Conservation (phyloP, 2,329 filamentous ascomycete species). For the Alternaria triticina region DNA sequence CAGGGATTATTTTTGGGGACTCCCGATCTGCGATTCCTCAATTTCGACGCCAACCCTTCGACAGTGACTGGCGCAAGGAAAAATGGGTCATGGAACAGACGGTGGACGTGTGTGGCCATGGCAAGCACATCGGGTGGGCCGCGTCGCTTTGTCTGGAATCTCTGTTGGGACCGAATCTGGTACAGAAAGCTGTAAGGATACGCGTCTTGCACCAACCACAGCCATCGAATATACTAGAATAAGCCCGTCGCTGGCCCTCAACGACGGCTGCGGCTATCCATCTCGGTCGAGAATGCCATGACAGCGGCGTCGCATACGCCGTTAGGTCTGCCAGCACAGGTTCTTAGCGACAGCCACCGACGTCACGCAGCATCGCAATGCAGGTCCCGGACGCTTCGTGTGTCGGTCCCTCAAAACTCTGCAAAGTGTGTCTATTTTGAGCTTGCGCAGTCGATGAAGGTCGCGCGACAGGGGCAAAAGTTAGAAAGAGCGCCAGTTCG, state of each 20-base stretch:
- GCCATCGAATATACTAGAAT: neutral
- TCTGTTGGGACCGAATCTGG: slow-evolving; percentile 23
- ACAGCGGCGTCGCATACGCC: slow-evolving; percentile 1
- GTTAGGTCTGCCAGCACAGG: slow-evolving; percentile 2
- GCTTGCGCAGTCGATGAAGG: neutral
- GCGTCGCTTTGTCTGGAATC: slow-evolving; percentile 6
- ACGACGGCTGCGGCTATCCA: slow-evolving; percentile 2
- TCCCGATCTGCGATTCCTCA: slow-evolving; percentile 28
- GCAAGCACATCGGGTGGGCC: slow-evolving; percentile 16
- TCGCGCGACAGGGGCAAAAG: neutral
- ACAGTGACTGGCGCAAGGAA: slow-evolving; percentile 15
- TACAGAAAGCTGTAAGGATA: neutral
- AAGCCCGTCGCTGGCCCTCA: neutral
- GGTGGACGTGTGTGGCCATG: slow-evolving; percentile 13
- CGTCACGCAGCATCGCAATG: slow-evolving; percentile 11
- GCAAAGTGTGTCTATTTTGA: slow-evolving; percentile 1
- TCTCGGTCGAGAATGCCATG: neutral
- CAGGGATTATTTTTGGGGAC: slow-evolving; percentile 26
- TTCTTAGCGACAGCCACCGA: slow-evolving; percentile 7
- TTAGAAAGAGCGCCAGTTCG: neutral
- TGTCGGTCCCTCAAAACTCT: neutral
- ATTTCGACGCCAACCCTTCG: slow-evolving; percentile 12
- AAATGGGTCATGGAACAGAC: slow-evolving; percentile 22
- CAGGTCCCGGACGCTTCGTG: slow-evolving; percentile 10
- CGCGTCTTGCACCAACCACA: slow-evolving; percentile 6